These are phyloP conservation scores for Houttuynia cordata DNA, from an alignment of 164 flowering plant genomes.

Conservation along the genomic window DNA sequence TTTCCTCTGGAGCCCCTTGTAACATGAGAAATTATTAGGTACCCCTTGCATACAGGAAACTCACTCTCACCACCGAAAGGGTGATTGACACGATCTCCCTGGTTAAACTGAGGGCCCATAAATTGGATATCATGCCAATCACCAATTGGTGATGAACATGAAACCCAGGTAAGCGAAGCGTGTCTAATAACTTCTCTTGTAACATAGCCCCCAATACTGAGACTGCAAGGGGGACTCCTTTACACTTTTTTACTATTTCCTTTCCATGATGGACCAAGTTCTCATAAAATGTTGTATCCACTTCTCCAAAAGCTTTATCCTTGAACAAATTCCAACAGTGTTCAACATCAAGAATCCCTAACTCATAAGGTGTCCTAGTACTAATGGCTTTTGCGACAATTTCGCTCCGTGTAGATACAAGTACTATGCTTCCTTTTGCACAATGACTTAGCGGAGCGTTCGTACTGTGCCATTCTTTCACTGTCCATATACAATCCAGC, in stretches of 20 bases:
- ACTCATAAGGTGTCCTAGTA: neutral
- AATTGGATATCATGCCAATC: too few relatives aligned
- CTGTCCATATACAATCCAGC: slow-evolving; percentile 7
- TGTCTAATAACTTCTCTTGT: too few relatives aligned
- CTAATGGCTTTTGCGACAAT: neutral
- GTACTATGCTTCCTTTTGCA: slow-evolving; percentile 1
- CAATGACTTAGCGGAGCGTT: neutral
- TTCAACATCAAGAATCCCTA: neutral
- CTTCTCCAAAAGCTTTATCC: neutral
- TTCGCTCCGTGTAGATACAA: slow-evolving; percentile 3
- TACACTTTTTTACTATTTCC: slow-evolving; percentile 8
- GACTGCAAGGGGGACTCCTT: slow-evolving; percentile 15
- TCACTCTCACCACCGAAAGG: too few relatives aligned
- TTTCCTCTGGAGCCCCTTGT: neutral
- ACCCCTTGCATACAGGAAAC: too few relatives aligned
- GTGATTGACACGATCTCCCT: too few relatives aligned
- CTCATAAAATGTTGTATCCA: neutral
- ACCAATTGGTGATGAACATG: too few relatives aligned
- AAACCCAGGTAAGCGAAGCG: too few relatives aligned
- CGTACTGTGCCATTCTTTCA: neutral
- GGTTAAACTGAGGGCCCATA: too few relatives aligned
- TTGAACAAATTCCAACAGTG: slow-evolving; percentile 4
- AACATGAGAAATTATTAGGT: too few relatives aligned
- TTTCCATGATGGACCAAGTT: neutral
- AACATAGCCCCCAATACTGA: slow-evolving; percentile 8